Percentiles rank a stretch among this genome's conserved stretches.
phyloP scores from a whole-genome alignment of 305 asterid species.

The Rubia tinctorum region DNA sequence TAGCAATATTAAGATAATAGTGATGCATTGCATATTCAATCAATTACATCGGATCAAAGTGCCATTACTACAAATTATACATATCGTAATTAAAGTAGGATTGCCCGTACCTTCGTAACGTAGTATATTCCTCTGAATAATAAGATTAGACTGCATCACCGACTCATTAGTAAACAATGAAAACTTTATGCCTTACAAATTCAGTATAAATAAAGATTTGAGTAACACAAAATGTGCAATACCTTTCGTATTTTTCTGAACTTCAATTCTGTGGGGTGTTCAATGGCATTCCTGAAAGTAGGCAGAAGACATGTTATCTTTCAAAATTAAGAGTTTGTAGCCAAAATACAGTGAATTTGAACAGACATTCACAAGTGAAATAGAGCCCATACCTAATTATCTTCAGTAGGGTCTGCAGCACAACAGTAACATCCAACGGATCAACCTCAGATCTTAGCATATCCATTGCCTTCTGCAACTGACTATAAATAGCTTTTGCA shows the following conservation, averaged over 20 bases:
- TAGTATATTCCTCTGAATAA: constrained; percentile 63
- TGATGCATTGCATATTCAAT: neutral
- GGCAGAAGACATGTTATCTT: constrained; percentile 11
- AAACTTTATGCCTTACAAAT: constrained; percentile 4
- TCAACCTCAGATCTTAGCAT: constrained; percentile 56
- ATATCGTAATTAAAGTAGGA: neutral
- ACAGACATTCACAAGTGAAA: neutral
- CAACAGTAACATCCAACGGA: constrained; percentile 39
- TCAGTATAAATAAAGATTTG: neutral
- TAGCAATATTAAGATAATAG: neutral
- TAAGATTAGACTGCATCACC: constrained; percentile 65
- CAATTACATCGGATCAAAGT: neutral
- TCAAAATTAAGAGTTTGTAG: constrained; percentile 15
- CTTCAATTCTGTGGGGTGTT: constrained; percentile 76
- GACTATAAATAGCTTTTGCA: constrained; percentile 50
- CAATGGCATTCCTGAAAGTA: constrained; percentile 71
- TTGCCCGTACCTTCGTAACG: constrained; percentile 50
- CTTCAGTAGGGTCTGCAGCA: constrained; percentile 56
- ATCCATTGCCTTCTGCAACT: constrained; percentile 63
- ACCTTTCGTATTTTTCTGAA: constrained; percentile 88
- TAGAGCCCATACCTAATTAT: constrained; percentile 43
- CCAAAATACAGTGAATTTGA: neutral
- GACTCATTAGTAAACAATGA: constrained; percentile 21
- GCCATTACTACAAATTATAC: neutral
- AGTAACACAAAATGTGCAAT: neutral